These are phyloP conservation scores for Grigorovia yakushimaensis DNA, from an alignment of 805 yeast species.

Conservation along the genomic window DNA sequence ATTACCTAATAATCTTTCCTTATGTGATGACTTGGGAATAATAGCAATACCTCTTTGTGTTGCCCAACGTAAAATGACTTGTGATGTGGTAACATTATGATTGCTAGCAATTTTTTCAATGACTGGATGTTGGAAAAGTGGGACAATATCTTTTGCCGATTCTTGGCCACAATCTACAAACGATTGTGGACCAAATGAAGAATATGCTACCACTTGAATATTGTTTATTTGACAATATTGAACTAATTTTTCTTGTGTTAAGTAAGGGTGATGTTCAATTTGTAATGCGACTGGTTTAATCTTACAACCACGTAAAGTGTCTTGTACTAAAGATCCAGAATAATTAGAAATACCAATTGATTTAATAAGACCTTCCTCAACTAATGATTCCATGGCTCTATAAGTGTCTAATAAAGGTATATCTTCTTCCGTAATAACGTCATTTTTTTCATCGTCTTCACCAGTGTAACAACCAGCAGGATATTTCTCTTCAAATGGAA, in stretches of 20 bases:
- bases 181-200: slow-evolving; percentile 79
- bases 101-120: slow-evolving; percentile 45
- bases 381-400: slow-evolving; percentile 63
- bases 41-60: slow-evolving; percentile 68
- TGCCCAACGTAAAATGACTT: slow-evolving; percentile 74
- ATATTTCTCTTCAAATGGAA: slow-evolving; percentile 67
- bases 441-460: slow-evolving; percentile 30
- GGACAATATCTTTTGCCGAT: slow-evolving; percentile 41
- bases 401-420: slow-evolving; percentile 71
- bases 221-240: slow-evolving; percentile 48
- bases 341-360: slow-evolving; percentile 81
- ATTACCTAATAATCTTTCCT: slow-evolving; percentile 53
- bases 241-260: slow-evolving; percentile 60
- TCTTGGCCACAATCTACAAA: slow-evolving; percentile 55
- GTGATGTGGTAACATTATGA: slow-evolving; percentile 55
- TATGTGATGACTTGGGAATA: slow-evolving; percentile 72
- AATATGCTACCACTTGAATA: slow-evolving; percentile 66
- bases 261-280: slow-evolving; percentile 87
- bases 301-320: slow-evolving; percentile 56
- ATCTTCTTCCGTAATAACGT: slow-evolving; percentile 33
- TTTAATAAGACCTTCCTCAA: slow-evolving; percentile 53
- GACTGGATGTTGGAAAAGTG: slow-evolving; percentile 48
- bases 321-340: slow-evolving; percentile 57
- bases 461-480: slow-evolving; percentile 72
- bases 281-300: slow-evolving; percentile 74